phyloP scores from a whole-genome alignment of 192 early-diverging fungal species.

The Coemansia sp. region DNA sequence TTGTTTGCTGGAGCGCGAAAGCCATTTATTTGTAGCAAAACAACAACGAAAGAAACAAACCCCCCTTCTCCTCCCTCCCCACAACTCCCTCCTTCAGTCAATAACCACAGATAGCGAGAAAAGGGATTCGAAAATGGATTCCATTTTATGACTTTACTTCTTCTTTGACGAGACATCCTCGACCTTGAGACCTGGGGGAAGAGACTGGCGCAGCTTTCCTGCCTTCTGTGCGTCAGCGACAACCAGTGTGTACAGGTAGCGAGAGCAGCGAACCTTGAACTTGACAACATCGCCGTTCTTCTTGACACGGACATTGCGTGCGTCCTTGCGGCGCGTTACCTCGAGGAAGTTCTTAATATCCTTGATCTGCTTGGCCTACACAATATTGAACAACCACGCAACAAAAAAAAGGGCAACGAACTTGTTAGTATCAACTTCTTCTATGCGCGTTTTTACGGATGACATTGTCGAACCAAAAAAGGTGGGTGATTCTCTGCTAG shows the following conservation, averaged over 20 bases:
- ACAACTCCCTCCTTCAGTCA: no score
- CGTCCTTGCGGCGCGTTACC: conserved; percentile 95
- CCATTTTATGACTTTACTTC: neutral
- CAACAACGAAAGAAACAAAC: neutral
- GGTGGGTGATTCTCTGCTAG: no score
- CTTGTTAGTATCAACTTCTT: conserved; percentile 2
- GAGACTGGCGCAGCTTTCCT: conserved; percentile 91
- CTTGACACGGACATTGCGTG: conserved; percentile 93
- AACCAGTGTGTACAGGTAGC: conserved; percentile 97
- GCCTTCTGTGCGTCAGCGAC: conserved; percentile 95
- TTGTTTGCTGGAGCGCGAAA: no score
- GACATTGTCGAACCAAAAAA: no score
- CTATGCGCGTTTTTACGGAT: no score
- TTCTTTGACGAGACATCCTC: conserved; percentile 21
- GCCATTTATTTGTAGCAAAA: neutral
- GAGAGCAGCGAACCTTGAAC: conserved; percentile 99
- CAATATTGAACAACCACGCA: neutral
- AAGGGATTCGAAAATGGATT: no score
- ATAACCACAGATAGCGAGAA: no score
- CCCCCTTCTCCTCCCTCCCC: neutral
- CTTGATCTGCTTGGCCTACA: conserved; percentile 93
- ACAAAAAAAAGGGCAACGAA: neutral
- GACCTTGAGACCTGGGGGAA: conserved; percentile 69
- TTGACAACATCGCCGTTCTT: conserved; percentile 90
- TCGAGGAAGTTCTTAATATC: conserved; percentile 99